A percentile compares a stretch with the other conserved stretches of the same genome.
Evolutionary conservation across 805 yeast species (phyloP).

Genomic region (Trichomonascus vanleenenianus): DNA sequence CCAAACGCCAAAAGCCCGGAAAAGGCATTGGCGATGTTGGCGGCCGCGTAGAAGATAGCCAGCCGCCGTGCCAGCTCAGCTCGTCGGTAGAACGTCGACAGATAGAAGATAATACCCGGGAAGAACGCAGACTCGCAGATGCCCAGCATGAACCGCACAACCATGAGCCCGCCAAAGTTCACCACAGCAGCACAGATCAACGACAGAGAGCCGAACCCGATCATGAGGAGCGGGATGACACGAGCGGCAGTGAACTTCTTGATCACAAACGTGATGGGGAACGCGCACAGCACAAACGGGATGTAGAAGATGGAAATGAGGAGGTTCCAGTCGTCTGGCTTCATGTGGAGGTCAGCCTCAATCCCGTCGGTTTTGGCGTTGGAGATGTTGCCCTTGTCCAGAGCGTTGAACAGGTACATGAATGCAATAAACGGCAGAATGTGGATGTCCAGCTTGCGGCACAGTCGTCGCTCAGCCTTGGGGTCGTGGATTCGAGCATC

Average conservation of each 20-base stretch:
- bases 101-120: conserved; percentile 41
- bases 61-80: conserved; percentile 42
- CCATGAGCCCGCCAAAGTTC: conserved; percentile 38
- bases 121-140: conserved; percentile 45
- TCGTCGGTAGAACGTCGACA: conserved; percentile 41
- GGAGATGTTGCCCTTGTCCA: conserved; percentile 45
- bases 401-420: conserved; percentile 41
- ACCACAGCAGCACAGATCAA: conserved; percentile 34
- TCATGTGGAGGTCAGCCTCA: conserved; percentile 35
- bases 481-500: conserved; percentile 16
- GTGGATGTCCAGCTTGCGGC: conserved; percentile 36
- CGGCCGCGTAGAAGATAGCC: conserved; percentile 43
- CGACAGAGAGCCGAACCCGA: conserved; percentile 38
- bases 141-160: conserved; percentile 44
- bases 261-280: conserved; percentile 34
- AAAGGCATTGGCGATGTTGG: conserved; percentile 49
- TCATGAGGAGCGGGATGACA: conserved; percentile 38
- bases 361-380: conserved; percentile 44
- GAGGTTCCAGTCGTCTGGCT: conserved; percentile 38
- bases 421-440: conserved; percentile 39
- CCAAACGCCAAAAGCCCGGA: conserved; percentile 50
- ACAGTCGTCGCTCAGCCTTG: conserved; percentile 21
- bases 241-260: conserved; percentile 37
- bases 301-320: conserved; percentile 40
- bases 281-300: conserved; percentile 40